Percentiles rank a stretch among this genome's conserved stretches.
phyloP scores from a whole-genome alignment of 768 basidiomycete genomes.

The Russula emetica region DNA sequence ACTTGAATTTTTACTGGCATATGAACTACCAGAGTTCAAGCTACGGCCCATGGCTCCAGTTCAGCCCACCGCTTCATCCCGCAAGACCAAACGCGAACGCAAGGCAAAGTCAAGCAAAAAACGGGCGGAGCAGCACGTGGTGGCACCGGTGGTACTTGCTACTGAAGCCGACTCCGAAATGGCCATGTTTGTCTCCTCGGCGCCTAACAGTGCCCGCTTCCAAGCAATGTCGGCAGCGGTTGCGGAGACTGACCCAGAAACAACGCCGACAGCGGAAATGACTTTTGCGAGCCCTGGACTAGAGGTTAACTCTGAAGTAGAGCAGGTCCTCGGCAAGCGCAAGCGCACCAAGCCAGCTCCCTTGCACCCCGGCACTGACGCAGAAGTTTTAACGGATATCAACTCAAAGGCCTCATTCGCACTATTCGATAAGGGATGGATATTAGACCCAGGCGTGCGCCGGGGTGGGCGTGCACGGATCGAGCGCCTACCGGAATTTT shows the following conservation, averaged over 20 bases:
- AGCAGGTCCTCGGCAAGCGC: constrained; percentile 23
- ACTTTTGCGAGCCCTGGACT: constrained; percentile 2
- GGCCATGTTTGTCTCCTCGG: constrained; percentile 43
- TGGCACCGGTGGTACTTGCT: background rate
- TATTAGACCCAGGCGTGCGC: constrained; percentile 68
- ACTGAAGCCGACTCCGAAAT: constrained; percentile 17
- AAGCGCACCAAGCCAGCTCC: constrained; percentile 22
- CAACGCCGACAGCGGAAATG: background rate
- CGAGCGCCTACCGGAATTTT: constrained; percentile 44
- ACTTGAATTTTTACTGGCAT: constrained; percentile 61
- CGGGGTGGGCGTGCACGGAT: constrained; percentile 53
- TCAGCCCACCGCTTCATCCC: constrained; percentile 36
- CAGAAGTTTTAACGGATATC: constrained; percentile 64
- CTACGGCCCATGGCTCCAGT: constrained; percentile 57
- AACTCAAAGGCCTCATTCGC: constrained; percentile 70
- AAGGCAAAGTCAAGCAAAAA: constrained; percentile 21
- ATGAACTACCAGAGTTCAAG: constrained; percentile 59
- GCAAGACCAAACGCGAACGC: constrained; percentile 32
- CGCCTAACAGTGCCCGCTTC: constrained; percentile 40
- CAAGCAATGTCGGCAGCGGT: background rate
- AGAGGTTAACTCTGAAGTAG: background rate
- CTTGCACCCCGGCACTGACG: constrained; percentile 38
- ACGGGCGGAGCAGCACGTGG: constrained; percentile 13
- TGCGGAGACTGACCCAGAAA: constrained; percentile 2
- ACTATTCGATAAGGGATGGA: constrained; percentile 85